These are phyloP conservation scores for Prunus davidiana DNA, from an alignment of 306 rosid genomes.

Conservation along the genomic window DNA sequence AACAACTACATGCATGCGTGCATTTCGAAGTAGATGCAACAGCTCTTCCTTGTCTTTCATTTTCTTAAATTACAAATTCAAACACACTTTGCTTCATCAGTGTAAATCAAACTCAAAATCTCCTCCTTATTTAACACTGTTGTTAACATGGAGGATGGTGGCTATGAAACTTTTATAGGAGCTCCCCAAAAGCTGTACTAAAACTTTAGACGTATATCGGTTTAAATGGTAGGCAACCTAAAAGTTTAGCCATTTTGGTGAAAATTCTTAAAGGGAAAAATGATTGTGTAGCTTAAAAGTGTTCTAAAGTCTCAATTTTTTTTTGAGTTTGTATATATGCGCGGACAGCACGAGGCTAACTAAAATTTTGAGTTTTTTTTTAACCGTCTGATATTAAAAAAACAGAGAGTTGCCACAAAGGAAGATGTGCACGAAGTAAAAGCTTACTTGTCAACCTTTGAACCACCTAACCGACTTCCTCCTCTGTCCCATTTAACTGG, in stretches of 20 bases:
- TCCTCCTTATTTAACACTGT: too few species aligned
- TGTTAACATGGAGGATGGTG: background rate
- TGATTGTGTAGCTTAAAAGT: background rate
- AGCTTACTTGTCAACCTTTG: slow-evolving; percentile 43
- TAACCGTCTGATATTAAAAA: background rate
- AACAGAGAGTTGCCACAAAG: background rate
- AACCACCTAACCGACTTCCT: slow-evolving; percentile 42
- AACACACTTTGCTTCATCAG: too few species aligned
- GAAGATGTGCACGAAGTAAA: slow-evolving; percentile 6
- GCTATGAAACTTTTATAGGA: background rate
- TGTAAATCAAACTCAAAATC: too few species aligned
- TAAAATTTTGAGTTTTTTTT: background rate
- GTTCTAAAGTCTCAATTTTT: background rate
- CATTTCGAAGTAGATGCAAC: background rate
- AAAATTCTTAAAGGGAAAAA: background rate
- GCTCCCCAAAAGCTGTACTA: too few species aligned
- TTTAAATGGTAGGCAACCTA: background rate
- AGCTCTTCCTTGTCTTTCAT: background rate
- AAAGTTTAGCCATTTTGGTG: too few species aligned
- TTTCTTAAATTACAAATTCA: background rate
- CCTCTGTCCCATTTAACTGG: slow-evolving; percentile 11
- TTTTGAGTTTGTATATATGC: too few species aligned
- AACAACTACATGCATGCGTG: background rate
- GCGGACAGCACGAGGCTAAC: background rate
- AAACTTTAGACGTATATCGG: background rate